Evolutionary conservation across 1,139 yeast species (phyloP), one percentile per base, ranked within the genome.

Genomic region (Yamadazyma spencermartinsiae): DNA sequence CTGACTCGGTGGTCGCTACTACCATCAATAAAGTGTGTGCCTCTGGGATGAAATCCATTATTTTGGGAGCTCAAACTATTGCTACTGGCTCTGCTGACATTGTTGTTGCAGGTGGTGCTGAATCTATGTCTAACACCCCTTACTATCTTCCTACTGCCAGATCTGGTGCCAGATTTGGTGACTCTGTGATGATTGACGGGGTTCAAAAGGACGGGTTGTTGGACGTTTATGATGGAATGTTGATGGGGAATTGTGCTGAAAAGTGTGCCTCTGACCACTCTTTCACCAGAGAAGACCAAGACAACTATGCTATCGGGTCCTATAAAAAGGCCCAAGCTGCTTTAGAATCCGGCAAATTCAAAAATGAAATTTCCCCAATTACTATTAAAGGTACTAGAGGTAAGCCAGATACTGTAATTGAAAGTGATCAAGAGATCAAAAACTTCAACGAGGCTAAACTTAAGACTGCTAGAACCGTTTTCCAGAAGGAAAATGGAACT

Each of bases 181-280:
- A 87, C 49, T 68, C 80, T 38, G 58, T 75, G 23, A 54, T 90
- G 50, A 80, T 89, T 39, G 98, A 92, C 58, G 97, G 96, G 56
- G 68, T 92, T 44, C 87, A 85, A 63, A 82, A 82, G 61, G 98
- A 92, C 63, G 98, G 98, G 53, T 73, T 92, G 52, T 76, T 80
- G 57, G 98, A 92, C 63, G 97, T 90, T 36, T 90, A 89, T 69
- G 86, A 82, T 52, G 79, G 80, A 50, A 68, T 74, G 51, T 86
- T 95, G 49, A 92, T 92, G 98, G 98, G 98, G 60, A 84, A 85
- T 44, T 89, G 94, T 48, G 98, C 95, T 51, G 98, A 92, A 69
- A 88, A 88, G 63, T 88, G 97, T 71, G 98, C 98, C 38, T 71
- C 71, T 41, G 90, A 84, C 54, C 76, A 81, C 60, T 59, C 57